Base-by-base conservation (phyloP, 2,329 filamentous ascomycete species). In the Pseudocercospora macadamiae region DNA sequence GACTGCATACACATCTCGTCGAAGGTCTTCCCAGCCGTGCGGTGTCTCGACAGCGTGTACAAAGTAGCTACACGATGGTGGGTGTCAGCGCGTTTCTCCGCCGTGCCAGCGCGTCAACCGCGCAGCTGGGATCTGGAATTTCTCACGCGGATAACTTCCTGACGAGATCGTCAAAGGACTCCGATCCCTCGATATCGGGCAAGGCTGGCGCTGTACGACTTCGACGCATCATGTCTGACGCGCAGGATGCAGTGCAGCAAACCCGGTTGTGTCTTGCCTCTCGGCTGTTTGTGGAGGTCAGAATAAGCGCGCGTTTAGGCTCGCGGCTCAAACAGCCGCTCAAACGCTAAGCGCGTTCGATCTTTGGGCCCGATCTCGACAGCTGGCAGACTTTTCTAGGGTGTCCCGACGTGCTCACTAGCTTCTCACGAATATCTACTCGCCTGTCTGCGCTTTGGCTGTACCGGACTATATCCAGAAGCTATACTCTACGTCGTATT, bases 1-100 rank as follows among this genome's bases (percentile, higher is more conserved):
- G 6, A 68, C 70, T 1, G 86, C 86, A 23, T 86, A 84, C 4
- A 85, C 80, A 1, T 85, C 88, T 4, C 86, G 88, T 48, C 88
- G 81, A 7, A 91, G 79, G 73, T 91, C 88, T 69, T 92, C 89
- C 75, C 91, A 91, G 12, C 84, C 88, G 69, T 84, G 84, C 14
- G 89, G 87, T 45, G 86, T 76, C 52, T 82, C 80, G 55, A 91
- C 80, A 19, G 83, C 83, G 58, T 86, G 83, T 58, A 82, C 78
- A 61, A 90, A 82, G 70, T 84, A 89, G 54, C 86, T 89, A 54
- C 48, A 34, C 55, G 34, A 32, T 47, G 12, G 55, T 45, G 34
- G 52, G 30, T 37, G 36, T 51, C 42, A 39, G 49, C 59, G 48
- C 42, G 36, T 32, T 39, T 14, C 51, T 51, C 55, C 49, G 37